phyloP scores from a whole-genome alignment of 2,329 filamentous ascomycete species.

The Rhynchosporium agropyri region DNA sequence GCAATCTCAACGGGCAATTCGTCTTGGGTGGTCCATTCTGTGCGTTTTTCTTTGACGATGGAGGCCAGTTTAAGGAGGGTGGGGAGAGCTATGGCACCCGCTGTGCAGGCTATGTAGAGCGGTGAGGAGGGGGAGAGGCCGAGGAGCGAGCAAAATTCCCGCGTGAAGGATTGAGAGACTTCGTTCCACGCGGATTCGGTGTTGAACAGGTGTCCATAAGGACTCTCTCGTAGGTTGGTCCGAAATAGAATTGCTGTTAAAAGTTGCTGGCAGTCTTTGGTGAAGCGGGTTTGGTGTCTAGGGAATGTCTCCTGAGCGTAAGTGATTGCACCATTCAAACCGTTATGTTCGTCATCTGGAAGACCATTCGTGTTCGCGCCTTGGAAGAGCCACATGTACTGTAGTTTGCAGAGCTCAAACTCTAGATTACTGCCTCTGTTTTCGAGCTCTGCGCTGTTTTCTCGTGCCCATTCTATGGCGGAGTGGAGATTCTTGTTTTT shows the following conservation, averaged over 20 bases:
- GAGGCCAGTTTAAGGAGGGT: slow-evolving; percentile 84
- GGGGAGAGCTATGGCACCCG: slow-evolving; percentile 88
- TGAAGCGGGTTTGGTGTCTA: slow-evolving; percentile 73
- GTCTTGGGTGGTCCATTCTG: slow-evolving; percentile 91
- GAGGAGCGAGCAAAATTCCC: slow-evolving; percentile 91
- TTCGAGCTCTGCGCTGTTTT: slow-evolving; percentile 72
- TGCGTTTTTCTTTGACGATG: slow-evolving; percentile 85
- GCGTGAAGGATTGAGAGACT: slow-evolving; percentile 82
- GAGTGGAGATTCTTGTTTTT: slow-evolving; percentile 74
- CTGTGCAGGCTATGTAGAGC: slow-evolving; percentile 88
- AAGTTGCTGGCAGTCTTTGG: slow-evolving; percentile 78
- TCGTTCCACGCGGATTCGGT: slow-evolving; percentile 78
- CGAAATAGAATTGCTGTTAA: slow-evolving; percentile 79
- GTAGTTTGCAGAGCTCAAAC: slow-evolving; percentile 88
- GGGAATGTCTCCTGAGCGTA: slow-evolving; percentile 79
- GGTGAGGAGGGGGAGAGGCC: slow-evolving; percentile 90
- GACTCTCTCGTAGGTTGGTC: slow-evolving; percentile 73
- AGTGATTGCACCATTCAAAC: slow-evolving; percentile 65
- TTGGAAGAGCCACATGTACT: slow-evolving; percentile 87
- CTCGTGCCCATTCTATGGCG: slow-evolving; percentile 83
- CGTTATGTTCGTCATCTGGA: slow-evolving; percentile 57
- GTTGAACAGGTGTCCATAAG: slow-evolving; percentile 78
- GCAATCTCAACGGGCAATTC: slow-evolving; percentile 81
- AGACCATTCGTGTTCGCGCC: slow-evolving; percentile 58
- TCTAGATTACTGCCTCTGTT: slow-evolving; percentile 87